Conservation (phyloP, 306 rosid species). For the Argentina anserina region DNA sequence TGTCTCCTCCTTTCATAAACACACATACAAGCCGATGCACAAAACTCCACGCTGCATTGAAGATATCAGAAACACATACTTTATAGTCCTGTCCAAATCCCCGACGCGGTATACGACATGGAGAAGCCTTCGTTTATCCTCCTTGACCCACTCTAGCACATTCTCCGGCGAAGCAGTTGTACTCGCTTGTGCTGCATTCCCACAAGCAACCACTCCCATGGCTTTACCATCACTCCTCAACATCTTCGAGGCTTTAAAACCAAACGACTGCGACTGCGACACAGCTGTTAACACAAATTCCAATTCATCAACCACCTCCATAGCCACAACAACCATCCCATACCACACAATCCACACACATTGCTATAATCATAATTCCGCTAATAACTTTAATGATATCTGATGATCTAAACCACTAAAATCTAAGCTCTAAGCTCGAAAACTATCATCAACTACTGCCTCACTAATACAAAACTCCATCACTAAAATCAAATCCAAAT, state of each 20-base stretch:
- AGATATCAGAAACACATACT: slow-evolving; percentile 41
- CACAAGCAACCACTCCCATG: slow-evolving; percentile 37
- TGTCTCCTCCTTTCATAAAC: not conserved
- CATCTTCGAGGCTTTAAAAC: slow-evolving; percentile 48
- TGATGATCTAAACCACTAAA: not conserved
- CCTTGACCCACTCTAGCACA: slow-evolving; percentile 73
- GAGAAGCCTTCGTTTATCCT: slow-evolving; percentile 66
- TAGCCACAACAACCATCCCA: not conserved
- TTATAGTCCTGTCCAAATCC: slow-evolving; percentile 79
- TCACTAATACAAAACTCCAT: too few species aligned
- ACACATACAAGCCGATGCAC: not conserved
- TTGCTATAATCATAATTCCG: not conserved
- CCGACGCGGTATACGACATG: slow-evolving; percentile 91
- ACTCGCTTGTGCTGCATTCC: slow-evolving; percentile 47
- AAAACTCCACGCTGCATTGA: not conserved
- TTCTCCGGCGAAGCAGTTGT: slow-evolving; percentile 55
- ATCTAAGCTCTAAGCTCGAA: not conserved
- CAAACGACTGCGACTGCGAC: slow-evolving; percentile 42
- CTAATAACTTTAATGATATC: not conserved
- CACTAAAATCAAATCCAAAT: not conserved
- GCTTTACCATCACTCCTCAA: slow-evolving; percentile 45
- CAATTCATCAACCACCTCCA: slow-evolving; percentile 9
- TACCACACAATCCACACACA: not conserved
- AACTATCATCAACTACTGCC: not conserved
- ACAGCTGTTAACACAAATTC: slow-evolving; percentile 42